phyloP scores from a whole-genome alignment of 179 eudicot genomes.

The Camellia oleifera region DNA sequence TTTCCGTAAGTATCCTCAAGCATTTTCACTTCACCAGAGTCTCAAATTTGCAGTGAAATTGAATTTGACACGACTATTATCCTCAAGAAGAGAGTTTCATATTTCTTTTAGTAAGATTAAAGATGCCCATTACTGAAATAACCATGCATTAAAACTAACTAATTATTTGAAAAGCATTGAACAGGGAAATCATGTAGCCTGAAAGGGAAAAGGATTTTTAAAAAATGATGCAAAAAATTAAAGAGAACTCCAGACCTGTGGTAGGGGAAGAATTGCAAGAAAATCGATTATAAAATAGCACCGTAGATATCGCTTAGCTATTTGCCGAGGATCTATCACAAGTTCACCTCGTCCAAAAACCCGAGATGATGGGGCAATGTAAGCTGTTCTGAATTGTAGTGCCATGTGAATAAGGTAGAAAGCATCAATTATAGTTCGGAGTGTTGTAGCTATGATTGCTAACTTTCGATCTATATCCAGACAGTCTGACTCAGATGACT shows the following conservation, averaged over 20 bases:
- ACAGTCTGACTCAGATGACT: slow-evolving; percentile 36
- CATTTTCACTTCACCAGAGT: no score
- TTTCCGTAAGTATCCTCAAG: background rate
- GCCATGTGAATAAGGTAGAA: slow-evolving; percentile 88
- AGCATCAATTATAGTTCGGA: slow-evolving; percentile 74
- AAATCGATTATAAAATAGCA: slow-evolving; percentile 78
- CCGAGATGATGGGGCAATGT: slow-evolving; percentile 96
- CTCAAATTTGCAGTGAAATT: no score
- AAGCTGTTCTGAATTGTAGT: slow-evolving; percentile 90
- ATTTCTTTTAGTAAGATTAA: background rate
- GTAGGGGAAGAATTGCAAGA: slow-evolving; percentile 84
- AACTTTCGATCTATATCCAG: slow-evolving; percentile 66
- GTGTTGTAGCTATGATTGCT: slow-evolving; percentile 72
- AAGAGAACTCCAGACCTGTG: slow-evolving; percentile 60
- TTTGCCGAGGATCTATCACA: slow-evolving; percentile 80
- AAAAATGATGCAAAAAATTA: slow-evolving; percentile 2
- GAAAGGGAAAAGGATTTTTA: background rate
- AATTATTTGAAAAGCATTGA: background rate
- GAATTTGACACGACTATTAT: no score
- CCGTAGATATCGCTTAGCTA: slow-evolving; percentile 78
- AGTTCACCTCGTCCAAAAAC: slow-evolving; percentile 99
- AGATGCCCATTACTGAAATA: background rate
- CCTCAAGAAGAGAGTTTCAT: background rate
- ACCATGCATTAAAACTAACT: background rate
- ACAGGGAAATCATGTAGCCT: background rate